Conservation (phyloP, 257 asterid species). For the Fraxinus pennsylvanica region DNA sequence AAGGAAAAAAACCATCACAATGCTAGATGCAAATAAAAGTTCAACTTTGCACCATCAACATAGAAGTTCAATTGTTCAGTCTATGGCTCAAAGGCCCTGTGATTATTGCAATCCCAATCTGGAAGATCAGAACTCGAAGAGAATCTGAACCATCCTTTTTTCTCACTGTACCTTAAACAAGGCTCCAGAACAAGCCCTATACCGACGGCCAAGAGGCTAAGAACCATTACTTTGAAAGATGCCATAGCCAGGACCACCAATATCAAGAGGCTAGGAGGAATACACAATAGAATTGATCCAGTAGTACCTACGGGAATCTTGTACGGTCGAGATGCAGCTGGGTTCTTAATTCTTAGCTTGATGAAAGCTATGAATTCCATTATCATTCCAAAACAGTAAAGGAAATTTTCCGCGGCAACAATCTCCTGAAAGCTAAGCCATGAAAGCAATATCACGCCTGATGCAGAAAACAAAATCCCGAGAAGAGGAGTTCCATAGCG, state of each 20-base stretch:
- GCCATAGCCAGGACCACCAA: slow-evolving; percentile 52
- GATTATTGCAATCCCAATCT: slow-evolving; percentile 30
- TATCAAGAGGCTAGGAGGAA: slow-evolving; percentile 52
- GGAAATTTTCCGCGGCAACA: slow-evolving; percentile 66
- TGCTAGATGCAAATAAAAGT: background rate
- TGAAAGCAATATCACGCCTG: slow-evolving; percentile 58
- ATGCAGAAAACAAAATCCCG: slow-evolving; percentile 62
- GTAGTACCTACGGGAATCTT: slow-evolving; percentile 52
- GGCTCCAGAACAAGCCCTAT: slow-evolving; percentile 58
- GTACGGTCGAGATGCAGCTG: slow-evolving; percentile 54
- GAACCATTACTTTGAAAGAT: slow-evolving; percentile 48
- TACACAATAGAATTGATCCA: slow-evolving; percentile 49
- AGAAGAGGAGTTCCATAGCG: slow-evolving; percentile 53
- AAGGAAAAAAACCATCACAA: background rate
- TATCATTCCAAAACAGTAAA: slow-evolving; percentile 69
- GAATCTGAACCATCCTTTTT: slow-evolving; percentile 47
- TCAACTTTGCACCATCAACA: background rate
- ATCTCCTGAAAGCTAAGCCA: slow-evolving; percentile 78
- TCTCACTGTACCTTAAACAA: slow-evolving; percentile 45
- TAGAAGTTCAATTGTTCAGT: background rate
- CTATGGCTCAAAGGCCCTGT: slow-evolving; percentile 15
- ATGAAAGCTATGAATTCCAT: slow-evolving; percentile 67
- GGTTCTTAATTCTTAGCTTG: slow-evolving; percentile 57
- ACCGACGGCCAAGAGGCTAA: slow-evolving; percentile 47
- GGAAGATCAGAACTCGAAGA: slow-evolving; percentile 32